Evolutionary conservation across 208 protist genomes (phyloP).

Genomic region (Leptomonas seymouri): DNA sequence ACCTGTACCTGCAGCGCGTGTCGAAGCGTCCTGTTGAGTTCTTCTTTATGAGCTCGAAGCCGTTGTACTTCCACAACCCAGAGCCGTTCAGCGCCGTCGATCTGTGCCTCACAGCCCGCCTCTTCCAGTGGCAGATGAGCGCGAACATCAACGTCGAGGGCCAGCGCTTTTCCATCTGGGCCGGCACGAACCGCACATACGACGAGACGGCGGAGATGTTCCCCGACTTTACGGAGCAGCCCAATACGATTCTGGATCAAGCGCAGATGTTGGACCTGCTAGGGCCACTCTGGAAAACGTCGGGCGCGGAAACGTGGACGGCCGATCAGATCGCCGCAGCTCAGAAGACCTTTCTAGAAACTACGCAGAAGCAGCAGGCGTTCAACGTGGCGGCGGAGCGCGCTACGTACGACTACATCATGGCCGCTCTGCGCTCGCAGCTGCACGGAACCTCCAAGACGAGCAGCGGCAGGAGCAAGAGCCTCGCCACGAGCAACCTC

Average conservation of each 20-base stretch:
- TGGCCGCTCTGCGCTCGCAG: conserved; percentile 26
- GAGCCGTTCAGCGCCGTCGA: conserved; percentile 41
- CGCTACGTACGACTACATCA: conserved; percentile 38
- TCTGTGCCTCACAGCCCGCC: conserved; percentile 47
- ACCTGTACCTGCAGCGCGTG: conserved; percentile 47
- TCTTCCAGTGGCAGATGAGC: conserved; percentile 64
- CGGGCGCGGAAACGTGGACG: conserved; percentile 1
- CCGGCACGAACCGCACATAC: conserved; percentile 48
- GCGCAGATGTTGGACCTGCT: conserved; percentile 34
- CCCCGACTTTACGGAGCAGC: conserved; percentile 37
- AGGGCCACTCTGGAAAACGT: conserved; percentile 3
- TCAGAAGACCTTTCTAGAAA: conserved; percentile 2
- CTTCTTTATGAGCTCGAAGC: conserved; percentile 48
- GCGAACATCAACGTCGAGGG: conserved; percentile 46
- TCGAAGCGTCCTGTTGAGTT: conserved; percentile 65
- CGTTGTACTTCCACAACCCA: conserved; percentile 52
- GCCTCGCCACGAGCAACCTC: conserved; percentile 6
- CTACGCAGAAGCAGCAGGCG: background rate
- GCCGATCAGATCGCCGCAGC: background rate
- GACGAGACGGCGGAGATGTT: conserved; percentile 47
- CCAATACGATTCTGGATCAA: conserved; percentile 40
- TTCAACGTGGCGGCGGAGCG: conserved; percentile 25
- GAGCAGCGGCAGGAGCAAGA: conserved; percentile 7
- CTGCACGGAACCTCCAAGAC: conserved; percentile 8
- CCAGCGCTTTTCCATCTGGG: conserved; percentile 45